A percentile compares a stretch with the other conserved stretches of the same genome.
phyloP scores from a whole-genome alignment of 305 asterid genomes.

The Solanum hybrid region DNA sequence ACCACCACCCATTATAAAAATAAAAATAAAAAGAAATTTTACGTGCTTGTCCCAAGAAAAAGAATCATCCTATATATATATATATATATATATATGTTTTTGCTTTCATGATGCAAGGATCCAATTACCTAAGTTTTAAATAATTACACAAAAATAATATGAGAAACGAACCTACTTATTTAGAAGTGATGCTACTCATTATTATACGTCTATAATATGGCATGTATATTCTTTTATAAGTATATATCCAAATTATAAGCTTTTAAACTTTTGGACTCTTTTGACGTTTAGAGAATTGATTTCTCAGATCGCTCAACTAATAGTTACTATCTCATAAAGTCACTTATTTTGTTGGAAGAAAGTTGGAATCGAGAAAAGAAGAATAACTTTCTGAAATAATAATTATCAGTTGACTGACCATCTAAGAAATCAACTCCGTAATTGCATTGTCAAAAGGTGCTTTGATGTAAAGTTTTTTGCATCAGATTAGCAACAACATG shows the following conservation, averaged over 20 bases:
- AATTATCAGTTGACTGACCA: background rate
- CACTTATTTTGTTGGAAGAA: background rate
- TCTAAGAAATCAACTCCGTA: background rate
- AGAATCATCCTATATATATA: no score
- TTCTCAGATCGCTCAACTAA: background rate
- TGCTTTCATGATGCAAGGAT: no score
- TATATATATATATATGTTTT: no score
- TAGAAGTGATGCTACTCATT: slow-evolving; percentile 5
- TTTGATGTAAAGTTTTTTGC: slow-evolving; percentile 24
- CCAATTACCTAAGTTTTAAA: no score
- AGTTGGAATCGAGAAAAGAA: background rate
- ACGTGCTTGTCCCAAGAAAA: no score
- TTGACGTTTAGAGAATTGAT: background rate
- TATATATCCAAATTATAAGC: background rate
- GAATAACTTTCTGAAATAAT: background rate
- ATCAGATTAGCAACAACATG: slow-evolving; percentile 43
- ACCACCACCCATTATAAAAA: no score
- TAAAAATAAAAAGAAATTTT: no score
- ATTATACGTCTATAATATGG: background rate
- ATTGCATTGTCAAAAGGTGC: slow-evolving; percentile 10
- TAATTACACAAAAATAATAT: no score
- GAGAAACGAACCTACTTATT: background rate
- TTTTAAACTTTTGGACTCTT: background rate
- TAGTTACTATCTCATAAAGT: background rate
- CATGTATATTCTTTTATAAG: background rate